Evolutionary conservation across 345 rosid species (phyloP).

Genomic region (Moringa oleifera): DNA sequence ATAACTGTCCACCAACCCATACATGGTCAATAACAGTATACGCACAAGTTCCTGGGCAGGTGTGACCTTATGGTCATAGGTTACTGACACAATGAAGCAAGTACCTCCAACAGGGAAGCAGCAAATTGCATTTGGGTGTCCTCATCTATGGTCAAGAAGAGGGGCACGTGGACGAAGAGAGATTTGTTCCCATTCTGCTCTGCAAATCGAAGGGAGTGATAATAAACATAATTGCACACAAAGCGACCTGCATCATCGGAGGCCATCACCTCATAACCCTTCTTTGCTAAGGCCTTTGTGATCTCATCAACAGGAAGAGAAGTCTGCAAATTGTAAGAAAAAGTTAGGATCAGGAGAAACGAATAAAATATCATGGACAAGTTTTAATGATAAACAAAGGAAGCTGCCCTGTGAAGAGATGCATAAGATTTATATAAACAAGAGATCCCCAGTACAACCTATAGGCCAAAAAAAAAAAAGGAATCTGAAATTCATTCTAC

Average conservation of each 20-base stretch:
- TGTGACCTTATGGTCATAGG: conserved; percentile 12
- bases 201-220: conserved; percentile 90
- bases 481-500: conserved; percentile 27
- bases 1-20: conserved; percentile 17
- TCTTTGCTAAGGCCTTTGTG: conserved; percentile 49
- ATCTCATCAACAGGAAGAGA: conserved; percentile 60
- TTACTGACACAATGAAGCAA: conserved; percentile 56
- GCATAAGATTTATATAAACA: neutral
- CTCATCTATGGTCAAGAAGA: conserved; percentile 78
- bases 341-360: neutral
- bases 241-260: conserved; percentile 96
- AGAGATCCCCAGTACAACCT: too few species aligned
- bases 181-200: conserved; percentile 68
- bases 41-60: conserved; percentile 14
- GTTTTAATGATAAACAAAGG: neutral
- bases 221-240: conserved; percentile 96
- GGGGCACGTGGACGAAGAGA: conserved; percentile 93
- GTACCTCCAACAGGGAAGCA: conserved; percentile 88
- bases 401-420: neutral
- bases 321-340: conserved; percentile 38
- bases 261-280: conserved; percentile 70
- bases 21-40: conserved; percentile 14
- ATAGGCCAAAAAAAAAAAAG: too few species aligned
- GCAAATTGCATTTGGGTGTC: conserved; percentile 92
- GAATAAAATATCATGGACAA: neutral